Percentiles rank a stretch among this genome's conserved stretches.
These are phyloP conservation scores for Fomitiporia mediterranea DNA, from an alignment of 1,284 basidiomycete species.

Conservation along the genomic window DNA sequence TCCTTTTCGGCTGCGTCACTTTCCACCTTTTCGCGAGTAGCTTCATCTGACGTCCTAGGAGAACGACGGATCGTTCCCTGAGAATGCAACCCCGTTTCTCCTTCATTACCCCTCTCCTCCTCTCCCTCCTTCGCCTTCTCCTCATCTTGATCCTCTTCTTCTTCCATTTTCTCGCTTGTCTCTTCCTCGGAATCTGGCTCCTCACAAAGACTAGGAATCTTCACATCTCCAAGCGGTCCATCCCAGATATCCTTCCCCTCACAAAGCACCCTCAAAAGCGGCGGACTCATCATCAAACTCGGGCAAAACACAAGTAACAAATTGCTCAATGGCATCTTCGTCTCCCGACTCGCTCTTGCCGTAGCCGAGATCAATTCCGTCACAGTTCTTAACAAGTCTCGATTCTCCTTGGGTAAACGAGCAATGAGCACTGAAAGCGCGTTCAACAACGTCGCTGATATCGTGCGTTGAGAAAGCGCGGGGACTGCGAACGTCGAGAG, in stretches of 20 bases:
- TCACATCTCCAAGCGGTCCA: constrained; percentile 24
- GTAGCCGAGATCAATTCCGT: constrained; percentile 69
- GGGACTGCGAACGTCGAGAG: constrained; percentile 46
- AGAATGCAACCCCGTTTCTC: neutral
- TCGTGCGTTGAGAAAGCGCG: constrained; percentile 33
- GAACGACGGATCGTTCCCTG: constrained; percentile 4
- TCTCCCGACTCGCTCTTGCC: constrained; percentile 54
- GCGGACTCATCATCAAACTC: constrained; percentile 75
- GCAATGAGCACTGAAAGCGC: constrained; percentile 54
- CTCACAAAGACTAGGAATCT: constrained; percentile 2
- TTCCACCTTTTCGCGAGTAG: neutral
- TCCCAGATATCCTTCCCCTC: constrained; percentile 67
- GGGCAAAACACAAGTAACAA: constrained; percentile 77
- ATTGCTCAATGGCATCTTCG: constrained; percentile 84
- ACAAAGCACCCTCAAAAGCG: constrained; percentile 65
- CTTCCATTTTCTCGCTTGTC: neutral
- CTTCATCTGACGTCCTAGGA: neutral
- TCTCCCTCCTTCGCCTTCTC: neutral
- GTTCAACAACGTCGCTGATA: constrained; percentile 50
- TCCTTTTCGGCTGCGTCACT: neutral
- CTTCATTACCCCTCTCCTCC: neutral
- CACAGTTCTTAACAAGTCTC: constrained; percentile 67
- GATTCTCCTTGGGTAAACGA: constrained; percentile 67
- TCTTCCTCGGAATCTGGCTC: neutral
- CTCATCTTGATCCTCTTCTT: neutral